phyloP scores from a whole-genome alignment of 208 protist genomes.

The Leishmania braziliensis region DNA sequence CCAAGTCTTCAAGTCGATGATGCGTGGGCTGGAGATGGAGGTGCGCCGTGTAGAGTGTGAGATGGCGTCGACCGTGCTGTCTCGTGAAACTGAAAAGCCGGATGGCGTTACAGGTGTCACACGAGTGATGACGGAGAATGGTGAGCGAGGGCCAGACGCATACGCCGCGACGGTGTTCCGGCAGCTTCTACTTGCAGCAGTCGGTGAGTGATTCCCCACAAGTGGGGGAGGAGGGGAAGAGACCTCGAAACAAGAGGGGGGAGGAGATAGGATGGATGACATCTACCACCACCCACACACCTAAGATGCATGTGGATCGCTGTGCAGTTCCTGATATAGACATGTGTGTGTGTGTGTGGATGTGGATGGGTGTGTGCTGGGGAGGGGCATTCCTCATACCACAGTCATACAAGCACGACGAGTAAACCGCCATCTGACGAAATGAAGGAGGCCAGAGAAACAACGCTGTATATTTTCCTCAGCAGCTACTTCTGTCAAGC shows the following conservation, averaged over 20 bases:
- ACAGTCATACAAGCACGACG: background rate
- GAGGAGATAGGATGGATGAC: background rate
- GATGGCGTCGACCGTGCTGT: background rate
- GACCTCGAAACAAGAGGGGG: too few species aligned
- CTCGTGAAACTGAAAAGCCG: background rate
- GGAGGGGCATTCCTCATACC: background rate
- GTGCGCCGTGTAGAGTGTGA: slow-evolving; percentile 5
- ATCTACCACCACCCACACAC: background rate
- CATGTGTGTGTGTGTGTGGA: background rate
- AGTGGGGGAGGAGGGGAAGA: background rate
- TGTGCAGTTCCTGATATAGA: too few species aligned
- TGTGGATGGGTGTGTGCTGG: background rate
- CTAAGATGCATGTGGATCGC: too few species aligned
- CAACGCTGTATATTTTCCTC: background rate
- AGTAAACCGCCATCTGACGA: background rate
- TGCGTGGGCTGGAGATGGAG: slow-evolving; percentile 32
- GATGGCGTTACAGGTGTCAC: background rate
- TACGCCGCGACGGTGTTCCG: slow-evolving; percentile 8
- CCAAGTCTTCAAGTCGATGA: slow-evolving; percentile 29
- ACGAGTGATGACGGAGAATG: background rate
- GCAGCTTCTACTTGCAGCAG: slow-evolving; percentile 14
- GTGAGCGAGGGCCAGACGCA: background rate
- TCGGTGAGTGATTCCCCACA: slow-evolving; percentile 13
- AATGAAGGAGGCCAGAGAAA: background rate
- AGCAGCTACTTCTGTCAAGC: background rate